Evolutionary conservation across 129 eudicot species (phyloP), one percentile per base, ranked within the genome.

Genomic region (Chrysanthemum lavandulifolium): DNA sequence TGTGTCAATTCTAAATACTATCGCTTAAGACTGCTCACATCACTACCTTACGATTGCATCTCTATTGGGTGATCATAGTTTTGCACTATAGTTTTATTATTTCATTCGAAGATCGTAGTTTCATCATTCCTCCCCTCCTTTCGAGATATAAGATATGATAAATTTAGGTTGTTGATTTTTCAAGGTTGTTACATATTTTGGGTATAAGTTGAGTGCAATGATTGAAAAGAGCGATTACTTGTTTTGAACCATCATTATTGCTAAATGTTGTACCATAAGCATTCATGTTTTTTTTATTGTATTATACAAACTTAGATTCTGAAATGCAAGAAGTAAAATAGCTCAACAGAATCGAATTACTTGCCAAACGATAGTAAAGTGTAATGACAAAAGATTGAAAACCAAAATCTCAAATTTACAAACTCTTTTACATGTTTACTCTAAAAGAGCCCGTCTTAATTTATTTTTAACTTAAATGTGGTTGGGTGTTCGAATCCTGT

Each of bases 241-340:
- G 45, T 62, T 49, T 60, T 61, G 18, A 49, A 29, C 29, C 60
- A 58, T 60, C 12, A 23, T 72, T 21, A 59, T 72, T 47, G 29
- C 61, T 73, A 61, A 64, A n/a, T 11, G 25, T 52, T 65, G 65
- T 65, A 12, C 12, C 14, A 74, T 29, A 74, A 74, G 71, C 52
- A 49, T 18, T 18, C 19, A 53, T 52, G 18, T 65, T 62, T 74
- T 15, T 64, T 6, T 12, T 27, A 47, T 9, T 40, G 45, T 10
- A n/a, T 75, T 23, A 1, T 18, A 74, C 40, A 36, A 63, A 52
- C 31, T 11, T 25, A 13, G 36, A 16, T 62, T 63, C 65, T 5
- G 6, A 63, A 65, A 52, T 40, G 13, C 43, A 65, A 74, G 15
- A 72, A 59, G 53, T 43, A 19, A 65, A n/a, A 43, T 36, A 65